phyloP scores from a whole-genome alignment of 129 eudicot species.

The Chrysanthemum makinoi region DNA sequence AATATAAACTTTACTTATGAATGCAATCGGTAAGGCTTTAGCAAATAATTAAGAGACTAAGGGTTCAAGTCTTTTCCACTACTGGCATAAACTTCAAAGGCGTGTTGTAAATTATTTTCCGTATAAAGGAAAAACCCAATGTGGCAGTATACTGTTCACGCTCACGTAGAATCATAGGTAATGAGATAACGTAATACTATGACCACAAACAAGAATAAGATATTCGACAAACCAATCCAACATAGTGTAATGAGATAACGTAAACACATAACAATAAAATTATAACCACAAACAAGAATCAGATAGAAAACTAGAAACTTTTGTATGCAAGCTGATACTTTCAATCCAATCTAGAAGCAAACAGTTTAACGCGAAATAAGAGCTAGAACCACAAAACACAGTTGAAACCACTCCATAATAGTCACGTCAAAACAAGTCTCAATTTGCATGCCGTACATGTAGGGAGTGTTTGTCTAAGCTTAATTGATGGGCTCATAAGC shows the following conservation, averaged over 20 bases:
- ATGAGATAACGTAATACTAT: no score
- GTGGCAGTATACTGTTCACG: background rate
- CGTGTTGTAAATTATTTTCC: no score
- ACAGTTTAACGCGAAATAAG: background rate
- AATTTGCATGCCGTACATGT: background rate
- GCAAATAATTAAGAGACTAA: no score
- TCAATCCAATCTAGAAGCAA: background rate
- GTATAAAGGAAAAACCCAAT: background rate
- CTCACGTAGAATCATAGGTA: background rate
- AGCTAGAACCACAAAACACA: background rate
- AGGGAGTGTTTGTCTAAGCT: no score
- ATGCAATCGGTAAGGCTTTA: no score
- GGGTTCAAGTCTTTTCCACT: no score
- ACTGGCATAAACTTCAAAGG: no score
- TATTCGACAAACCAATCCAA: constrained; percentile 3
- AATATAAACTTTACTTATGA: background rate
- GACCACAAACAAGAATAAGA: no score
- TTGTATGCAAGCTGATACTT: background rate
- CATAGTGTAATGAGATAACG: background rate
- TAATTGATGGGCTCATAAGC: no score
- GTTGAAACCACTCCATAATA: background rate
- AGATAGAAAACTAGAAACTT: background rate
- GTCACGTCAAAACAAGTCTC: background rate
- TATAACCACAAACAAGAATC: background rate
- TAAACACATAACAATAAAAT: background rate